These are phyloP conservation scores for Miscanthus sacchariflorus DNA, from an alignment of 202 grass and related monocot species.

Conservation along the genomic window DNA sequence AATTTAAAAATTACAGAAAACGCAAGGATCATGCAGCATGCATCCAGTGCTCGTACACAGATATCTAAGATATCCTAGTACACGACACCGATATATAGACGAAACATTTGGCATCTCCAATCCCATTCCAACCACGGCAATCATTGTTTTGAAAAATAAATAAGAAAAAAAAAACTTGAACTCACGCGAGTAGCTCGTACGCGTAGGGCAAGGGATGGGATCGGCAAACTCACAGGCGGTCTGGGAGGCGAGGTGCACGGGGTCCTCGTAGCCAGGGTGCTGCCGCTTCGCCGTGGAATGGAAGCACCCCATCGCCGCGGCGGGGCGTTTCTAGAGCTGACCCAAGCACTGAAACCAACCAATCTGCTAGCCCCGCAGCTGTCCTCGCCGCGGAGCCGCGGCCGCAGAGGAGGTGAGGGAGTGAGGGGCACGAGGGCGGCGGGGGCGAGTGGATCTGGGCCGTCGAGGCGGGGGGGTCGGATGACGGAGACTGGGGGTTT, in stretches of 20 bases:
- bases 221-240: conserved; percentile 75
- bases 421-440: background rate
- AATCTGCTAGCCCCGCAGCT: background rate
- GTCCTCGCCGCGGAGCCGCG: conserved; percentile 12
- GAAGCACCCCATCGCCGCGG: conserved; percentile 83
- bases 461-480: background rate
- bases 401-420: background rate
- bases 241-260: conserved; percentile 82
- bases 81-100: background rate
- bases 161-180: background rate
- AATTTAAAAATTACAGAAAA: background rate
- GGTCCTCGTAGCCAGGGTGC: conserved; percentile 96
- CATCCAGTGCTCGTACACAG: conserved; percentile 1
- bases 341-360: background rate
- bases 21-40: background rate
- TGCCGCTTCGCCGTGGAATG: conserved; percentile 70
- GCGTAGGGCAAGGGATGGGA: background rate
- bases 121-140: background rate
- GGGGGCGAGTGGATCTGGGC: conserved; percentile 30
- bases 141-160: background rate
- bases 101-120: conserved; percentile 4
- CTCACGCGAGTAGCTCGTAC: background rate
- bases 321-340: background rate
- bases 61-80: background rate
- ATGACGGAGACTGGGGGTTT: background rate